Conservation (phyloP, 2,329 filamentous ascomycete species). For the Colletotrichum euphorbiae region DNA sequence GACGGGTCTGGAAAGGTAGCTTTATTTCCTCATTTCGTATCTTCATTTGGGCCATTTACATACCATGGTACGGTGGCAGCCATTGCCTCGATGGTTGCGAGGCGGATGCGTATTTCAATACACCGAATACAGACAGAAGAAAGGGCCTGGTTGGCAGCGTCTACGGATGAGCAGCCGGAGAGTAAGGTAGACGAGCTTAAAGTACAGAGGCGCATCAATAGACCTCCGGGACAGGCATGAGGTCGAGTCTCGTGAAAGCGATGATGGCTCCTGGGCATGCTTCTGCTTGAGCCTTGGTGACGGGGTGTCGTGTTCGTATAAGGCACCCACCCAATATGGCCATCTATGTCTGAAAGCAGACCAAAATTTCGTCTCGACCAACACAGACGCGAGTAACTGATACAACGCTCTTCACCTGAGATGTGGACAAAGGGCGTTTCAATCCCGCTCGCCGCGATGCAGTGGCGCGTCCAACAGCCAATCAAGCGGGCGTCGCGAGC, state of each 20-base stretch:
- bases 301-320: too few relatives aligned
- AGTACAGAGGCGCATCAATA: conserved; percentile 28
- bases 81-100: conserved; percentile 8
- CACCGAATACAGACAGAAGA: conserved; percentile 10
- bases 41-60: conserved; percentile 2
- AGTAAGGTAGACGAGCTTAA: conserved; percentile 6
- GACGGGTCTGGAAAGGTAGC: not conserved
- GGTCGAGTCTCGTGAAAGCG: too few relatives aligned
- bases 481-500: conserved; percentile 10
- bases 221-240: conserved; percentile 9
- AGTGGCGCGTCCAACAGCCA: conserved; percentile 18
- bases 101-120: conserved; percentile 7
- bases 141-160: not conserved
- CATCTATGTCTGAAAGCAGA: not conserved
- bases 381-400: not conserved
- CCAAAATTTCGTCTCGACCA: fast-evolving
- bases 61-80: conserved; percentile 22
- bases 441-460: not conserved
- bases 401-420: not conserved
- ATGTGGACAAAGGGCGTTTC: conserved; percentile 25
- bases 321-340: too few relatives aligned
- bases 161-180: not conserved
- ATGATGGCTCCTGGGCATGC: too few relatives aligned
- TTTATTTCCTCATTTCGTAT: not conserved
- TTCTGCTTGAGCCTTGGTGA: too few relatives aligned